phyloP scores from a whole-genome alignment of 2,329 filamentous ascomycete genomes.

The Chaetomiaceae sp. region DNA sequence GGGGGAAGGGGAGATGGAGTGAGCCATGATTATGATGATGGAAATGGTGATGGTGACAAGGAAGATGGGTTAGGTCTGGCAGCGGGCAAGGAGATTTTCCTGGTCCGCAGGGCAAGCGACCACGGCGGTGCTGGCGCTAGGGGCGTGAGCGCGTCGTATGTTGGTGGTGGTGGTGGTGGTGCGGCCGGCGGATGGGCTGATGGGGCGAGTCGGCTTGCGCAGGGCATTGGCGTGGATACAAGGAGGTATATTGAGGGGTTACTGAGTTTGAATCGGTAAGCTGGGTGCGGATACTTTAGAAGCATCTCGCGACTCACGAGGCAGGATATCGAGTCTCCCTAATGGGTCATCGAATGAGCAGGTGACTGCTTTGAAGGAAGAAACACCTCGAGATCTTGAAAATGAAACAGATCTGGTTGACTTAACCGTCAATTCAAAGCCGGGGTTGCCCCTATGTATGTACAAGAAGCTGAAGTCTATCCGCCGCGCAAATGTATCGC shows the following conservation, averaged over 20 bases:
- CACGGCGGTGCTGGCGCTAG: conserved; percentile 35
- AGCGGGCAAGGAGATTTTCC: conserved; percentile 55
- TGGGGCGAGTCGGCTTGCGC: conserved; percentile 57
- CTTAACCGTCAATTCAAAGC: conserved; percentile 10
- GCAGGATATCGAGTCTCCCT: too few species aligned
- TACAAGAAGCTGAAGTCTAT: conserved; percentile 18
- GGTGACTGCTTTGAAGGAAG: too few species aligned
- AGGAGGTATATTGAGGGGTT: conserved; percentile 70
- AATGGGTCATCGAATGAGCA: too few species aligned
- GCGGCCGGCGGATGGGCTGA: conserved; percentile 44
- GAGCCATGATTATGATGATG: background rate
- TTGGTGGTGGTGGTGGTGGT: conserved; percentile 12
- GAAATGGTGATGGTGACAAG: background rate
- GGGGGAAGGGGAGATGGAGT: conserved; percentile 12
- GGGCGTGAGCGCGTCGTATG: conserved; percentile 31
- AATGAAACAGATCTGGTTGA: too few species aligned
- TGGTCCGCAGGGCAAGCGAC: conserved; percentile 58
- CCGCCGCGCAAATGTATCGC: background rate
- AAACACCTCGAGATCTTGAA: too few species aligned
- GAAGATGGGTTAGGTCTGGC: conserved; percentile 8
- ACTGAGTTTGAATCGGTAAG: conserved; percentile 53
- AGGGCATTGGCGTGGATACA: conserved; percentile 74
- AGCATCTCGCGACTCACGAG: too few species aligned
- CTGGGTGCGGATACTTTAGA: background rate
- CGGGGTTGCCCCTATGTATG: conserved; percentile 10